Conservation (phyloP, 2,329 filamentous ascomycete species). For the Neopestalotiopsis rosae region DNA sequence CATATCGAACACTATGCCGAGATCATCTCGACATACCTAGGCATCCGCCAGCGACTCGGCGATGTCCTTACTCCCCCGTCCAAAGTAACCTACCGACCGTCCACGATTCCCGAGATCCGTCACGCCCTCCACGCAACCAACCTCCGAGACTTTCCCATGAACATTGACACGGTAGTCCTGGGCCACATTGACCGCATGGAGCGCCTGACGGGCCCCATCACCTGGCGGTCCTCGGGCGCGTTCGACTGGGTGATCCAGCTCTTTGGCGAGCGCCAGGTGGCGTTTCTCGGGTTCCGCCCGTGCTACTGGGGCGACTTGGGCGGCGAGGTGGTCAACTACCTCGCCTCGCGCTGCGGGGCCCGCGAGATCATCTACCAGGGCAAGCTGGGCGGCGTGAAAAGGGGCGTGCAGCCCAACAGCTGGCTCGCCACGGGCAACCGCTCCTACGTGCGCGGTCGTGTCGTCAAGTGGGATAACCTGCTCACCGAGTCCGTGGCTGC, state of each 20-base stretch:
- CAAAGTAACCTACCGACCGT: slow-evolving; percentile 18
- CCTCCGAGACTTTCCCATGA: slow-evolving; percentile 16
- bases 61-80: slow-evolving; percentile 19
- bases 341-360: slow-evolving; percentile 11
- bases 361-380: slow-evolving; percentile 22
- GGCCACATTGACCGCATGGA: slow-evolving; percentile 19
- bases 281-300: slow-evolving; percentile 22
- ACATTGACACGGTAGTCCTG: slow-evolving; percentile 21
- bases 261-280: slow-evolving; percentile 19
- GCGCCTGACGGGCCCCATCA: slow-evolving; percentile 11
- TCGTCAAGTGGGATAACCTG: slow-evolving; percentile 18
- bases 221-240: slow-evolving; percentile 19
- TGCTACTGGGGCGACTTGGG: slow-evolving; percentile 23
- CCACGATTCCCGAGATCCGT: slow-evolving; percentile 20
- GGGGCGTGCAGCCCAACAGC: slow-evolving; percentile 18
- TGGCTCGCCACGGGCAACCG: slow-evolving; percentile 20
- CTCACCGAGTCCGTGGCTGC: slow-evolving; percentile 15
- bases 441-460: slow-evolving; percentile 18
- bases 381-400: slow-evolving; percentile 21
- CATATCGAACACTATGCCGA: slow-evolving; percentile 27
- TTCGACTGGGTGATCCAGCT: slow-evolving; percentile 19
- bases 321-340: slow-evolving; percentile 22
- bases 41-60: slow-evolving; percentile 8
- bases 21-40: slow-evolving; percentile 21
- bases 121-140: slow-evolving; percentile 19